These are phyloP conservation scores for Solanum medicagineum DNA, from an alignment of 257 asterid genomes.

Conservation along the genomic window DNA sequence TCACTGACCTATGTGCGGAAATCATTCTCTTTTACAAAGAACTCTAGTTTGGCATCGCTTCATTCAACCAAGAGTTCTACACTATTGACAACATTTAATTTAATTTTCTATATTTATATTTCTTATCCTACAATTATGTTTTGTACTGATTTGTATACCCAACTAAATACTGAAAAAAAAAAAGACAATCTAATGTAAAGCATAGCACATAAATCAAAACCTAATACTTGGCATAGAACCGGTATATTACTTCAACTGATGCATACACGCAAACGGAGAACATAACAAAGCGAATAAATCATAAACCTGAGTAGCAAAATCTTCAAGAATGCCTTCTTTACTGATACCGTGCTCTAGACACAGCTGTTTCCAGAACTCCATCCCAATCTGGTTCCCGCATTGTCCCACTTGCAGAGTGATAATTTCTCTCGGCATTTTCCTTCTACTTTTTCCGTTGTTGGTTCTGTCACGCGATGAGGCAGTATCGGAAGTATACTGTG, in stretches of 20 bases:
- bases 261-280: not conserved
- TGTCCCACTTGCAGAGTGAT: conserved; percentile 95
- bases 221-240: not conserved
- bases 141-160: not conserved
- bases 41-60: not conserved
- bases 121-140: not conserved
- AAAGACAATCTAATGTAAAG: not conserved
- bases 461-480: not conserved
- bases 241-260: not conserved
- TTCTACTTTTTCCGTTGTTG: not conserved
- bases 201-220: not conserved
- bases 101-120: not conserved
- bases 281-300: not conserved
- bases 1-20: not conserved
- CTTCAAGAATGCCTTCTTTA: conserved; percentile 96
- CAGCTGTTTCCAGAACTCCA: conserved; percentile 99
- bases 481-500: not conserved
- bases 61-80: not conserved
- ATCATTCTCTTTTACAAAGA: not conserved
- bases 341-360: conserved; percentile 98
- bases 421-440: conserved; percentile 87
- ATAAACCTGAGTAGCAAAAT: conserved; percentile 88
- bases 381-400: conserved; percentile 99
- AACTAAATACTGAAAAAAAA: not conserved
- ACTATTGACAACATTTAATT: not conserved